These are phyloP conservation scores for Alnus rubra DNA, from an alignment of 306 rosid genomes.

Conservation along the genomic window DNA sequence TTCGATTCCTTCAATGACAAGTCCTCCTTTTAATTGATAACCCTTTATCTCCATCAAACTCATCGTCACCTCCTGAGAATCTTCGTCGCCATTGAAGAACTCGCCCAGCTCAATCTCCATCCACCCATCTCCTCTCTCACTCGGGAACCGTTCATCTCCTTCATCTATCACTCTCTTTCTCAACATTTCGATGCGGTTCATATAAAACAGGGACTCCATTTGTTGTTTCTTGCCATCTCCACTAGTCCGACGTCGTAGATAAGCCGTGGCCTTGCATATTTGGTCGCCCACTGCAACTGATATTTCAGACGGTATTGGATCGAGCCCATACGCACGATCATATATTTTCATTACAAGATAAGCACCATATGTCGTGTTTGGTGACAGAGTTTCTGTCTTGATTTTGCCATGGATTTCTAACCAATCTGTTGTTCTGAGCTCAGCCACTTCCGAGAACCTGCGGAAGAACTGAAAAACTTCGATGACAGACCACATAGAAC, in stretches of 20 bases:
- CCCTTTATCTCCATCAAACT: slow-evolving; percentile 46
- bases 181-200: slow-evolving; percentile 29
- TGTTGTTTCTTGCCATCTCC: slow-evolving; percentile 26
- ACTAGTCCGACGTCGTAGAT: slow-evolving; percentile 6
- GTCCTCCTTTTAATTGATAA: slow-evolving; percentile 60
- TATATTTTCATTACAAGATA: slow-evolving; percentile 53
- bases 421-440: slow-evolving; percentile 56
- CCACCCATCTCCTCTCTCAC: slow-evolving; percentile 59
- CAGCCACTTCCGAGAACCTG: slow-evolving; percentile 52
- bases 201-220: slow-evolving; percentile 41
- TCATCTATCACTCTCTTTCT: slow-evolving; percentile 2
- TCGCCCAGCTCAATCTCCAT: slow-evolving; percentile 68
- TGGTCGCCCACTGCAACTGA: slow-evolving; percentile 34
- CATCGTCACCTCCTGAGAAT: slow-evolving; percentile 46
- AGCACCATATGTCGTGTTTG: slow-evolving; percentile 52
- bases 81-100: slow-evolving; percentile 40
- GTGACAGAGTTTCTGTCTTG: slow-evolving; percentile 29
- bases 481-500: background rate
- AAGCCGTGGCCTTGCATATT: slow-evolving; percentile 28
- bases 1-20: slow-evolving; percentile 59
- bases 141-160: background rate
- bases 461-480: background rate
- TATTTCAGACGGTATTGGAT: slow-evolving; percentile 29
- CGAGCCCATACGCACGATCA: slow-evolving; percentile 53
- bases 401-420: slow-evolving; percentile 60